A percentile compares a stretch with the other conserved stretches of the same genome.
These are phyloP conservation scores for Leptographium radiaticola DNA, from an alignment of 2,329 filamentous ascomycete genomes.

Conservation along the genomic window DNA sequence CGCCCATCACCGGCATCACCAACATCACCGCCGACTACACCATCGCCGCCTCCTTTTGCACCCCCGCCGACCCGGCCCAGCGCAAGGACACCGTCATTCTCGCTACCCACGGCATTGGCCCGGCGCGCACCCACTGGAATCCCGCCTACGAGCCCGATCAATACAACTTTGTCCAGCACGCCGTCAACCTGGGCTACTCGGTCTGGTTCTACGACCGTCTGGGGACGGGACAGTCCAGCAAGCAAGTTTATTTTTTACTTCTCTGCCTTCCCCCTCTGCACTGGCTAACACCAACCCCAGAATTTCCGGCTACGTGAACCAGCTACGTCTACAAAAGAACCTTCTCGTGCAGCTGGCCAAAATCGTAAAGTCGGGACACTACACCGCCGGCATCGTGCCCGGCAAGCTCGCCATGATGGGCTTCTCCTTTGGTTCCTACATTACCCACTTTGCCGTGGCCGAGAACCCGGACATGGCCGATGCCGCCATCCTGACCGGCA, in stretches of 20 bases:
- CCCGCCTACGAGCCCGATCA: neutral
- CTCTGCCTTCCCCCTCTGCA: neutral
- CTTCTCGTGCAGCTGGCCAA: neutral
- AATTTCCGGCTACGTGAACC: neutral
- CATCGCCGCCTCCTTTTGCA: neutral
- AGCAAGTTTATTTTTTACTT: neutral
- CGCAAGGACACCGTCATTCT: neutral
- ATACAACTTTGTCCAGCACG: conserved; percentile 3
- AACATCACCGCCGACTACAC: neutral
- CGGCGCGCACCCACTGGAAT: neutral
- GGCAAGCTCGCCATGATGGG: neutral
- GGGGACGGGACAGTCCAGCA: neutral
- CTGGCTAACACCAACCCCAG: neutral
- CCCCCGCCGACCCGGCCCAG: neutral
- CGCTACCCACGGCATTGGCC: neutral
- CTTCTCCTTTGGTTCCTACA: neutral
- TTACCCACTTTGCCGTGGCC: neutral
- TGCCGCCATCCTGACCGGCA: neutral
- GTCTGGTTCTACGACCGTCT: conserved; percentile 3
- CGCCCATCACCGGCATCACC: neutral
- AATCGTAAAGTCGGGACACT: neutral
- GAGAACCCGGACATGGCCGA: neutral
- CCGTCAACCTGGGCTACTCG: neutral
- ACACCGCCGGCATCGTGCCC: neutral
- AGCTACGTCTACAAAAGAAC: neutral